phyloP scores from a whole-genome alignment of 2,329 filamentous ascomycete species.

The Fusarium nodosum region DNA sequence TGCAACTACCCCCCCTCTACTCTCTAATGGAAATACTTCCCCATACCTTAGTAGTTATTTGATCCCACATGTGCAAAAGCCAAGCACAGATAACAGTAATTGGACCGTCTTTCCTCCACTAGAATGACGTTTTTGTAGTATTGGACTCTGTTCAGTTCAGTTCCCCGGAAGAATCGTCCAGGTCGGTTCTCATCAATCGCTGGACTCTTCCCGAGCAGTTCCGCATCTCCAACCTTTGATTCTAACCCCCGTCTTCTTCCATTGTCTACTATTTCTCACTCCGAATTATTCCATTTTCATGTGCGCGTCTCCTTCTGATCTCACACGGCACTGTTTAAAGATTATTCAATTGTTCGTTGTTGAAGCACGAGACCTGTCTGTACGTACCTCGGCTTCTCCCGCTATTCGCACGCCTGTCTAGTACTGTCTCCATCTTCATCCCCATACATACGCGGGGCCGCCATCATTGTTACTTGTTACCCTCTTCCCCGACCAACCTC shows the following conservation, averaged over 20 bases:
- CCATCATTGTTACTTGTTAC: conserved; percentile 32
- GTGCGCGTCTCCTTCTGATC: conserved; percentile 29
- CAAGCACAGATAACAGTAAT: conserved; percentile 24
- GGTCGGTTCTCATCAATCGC: conserved; percentile 15
- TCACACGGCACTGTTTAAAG: conserved; percentile 30
- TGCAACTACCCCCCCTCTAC: conserved; percentile 18
- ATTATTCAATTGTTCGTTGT: conserved; percentile 16
- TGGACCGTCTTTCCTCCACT: conserved; percentile 32
- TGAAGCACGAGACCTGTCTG: conserved; percentile 4
- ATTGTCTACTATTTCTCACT: conserved; percentile 12
- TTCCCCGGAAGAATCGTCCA: conserved; percentile 30
- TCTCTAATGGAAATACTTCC: conserved; percentile 33
- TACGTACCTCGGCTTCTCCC: conserved; percentile 49
- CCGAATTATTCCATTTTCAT: conserved; percentile 33
- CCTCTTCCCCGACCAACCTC: conserved; percentile 39
- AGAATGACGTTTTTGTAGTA: conserved; percentile 41
- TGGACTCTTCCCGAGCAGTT: conserved; percentile 38
- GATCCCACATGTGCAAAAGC: conserved; percentile 39
- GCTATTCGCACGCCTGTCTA: conserved; percentile 41
- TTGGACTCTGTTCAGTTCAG: neutral
- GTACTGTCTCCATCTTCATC: conserved; percentile 11
- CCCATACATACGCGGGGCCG: conserved; percentile 45
- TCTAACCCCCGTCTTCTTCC: conserved; percentile 24
- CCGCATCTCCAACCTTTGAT: conserved; percentile 33
- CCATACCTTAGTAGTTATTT: conserved; percentile 27